Conservation (phyloP, 2,329 filamentous ascomycete genomes). For the Fusarium xylarioides region DNA sequence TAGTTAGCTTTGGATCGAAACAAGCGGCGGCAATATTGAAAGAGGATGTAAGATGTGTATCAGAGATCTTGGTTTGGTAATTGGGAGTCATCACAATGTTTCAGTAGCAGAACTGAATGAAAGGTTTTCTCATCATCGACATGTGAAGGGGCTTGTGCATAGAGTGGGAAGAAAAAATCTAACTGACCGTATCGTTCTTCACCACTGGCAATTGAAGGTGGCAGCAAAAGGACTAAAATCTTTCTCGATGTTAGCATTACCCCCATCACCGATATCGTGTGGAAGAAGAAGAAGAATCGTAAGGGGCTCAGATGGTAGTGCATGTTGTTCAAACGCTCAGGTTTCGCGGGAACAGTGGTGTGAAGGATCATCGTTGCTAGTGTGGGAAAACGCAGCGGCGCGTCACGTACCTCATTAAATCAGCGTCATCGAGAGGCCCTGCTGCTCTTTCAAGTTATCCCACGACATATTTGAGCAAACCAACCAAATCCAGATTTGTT, state of each 20-base stretch:
- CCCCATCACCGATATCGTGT: neutral
- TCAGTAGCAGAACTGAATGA: conserved; percentile 82
- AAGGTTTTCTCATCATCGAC: conserved; percentile 71
- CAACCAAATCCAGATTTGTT: neutral
- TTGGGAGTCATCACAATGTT: conserved; percentile 68
- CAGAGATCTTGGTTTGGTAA: conserved; percentile 73
- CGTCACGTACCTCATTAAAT: conserved; percentile 36
- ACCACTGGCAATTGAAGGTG: neutral
- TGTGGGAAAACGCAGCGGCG: conserved; percentile 12
- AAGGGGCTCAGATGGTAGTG: conserved; percentile 75
- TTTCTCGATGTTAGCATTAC: conserved; percentile 2
- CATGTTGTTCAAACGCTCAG: conserved; percentile 74
- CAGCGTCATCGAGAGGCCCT: conserved; percentile 1
- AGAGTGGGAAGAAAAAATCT: neutral
- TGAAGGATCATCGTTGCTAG: conserved; percentile 61
- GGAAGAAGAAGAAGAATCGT: neutral
- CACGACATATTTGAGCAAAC: neutral
- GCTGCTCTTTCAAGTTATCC: neutral
- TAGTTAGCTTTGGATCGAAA: conserved; percentile 14
- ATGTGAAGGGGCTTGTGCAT: neutral
- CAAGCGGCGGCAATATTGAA: neutral
- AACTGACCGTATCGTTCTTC: conserved; percentile 12
- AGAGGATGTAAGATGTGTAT: conserved; percentile 45
- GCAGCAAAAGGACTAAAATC: conserved; percentile 2
- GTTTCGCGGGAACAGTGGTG: conserved; percentile 70